These are phyloP conservation scores for Kernera saxatilis DNA, from an alignment of 345 rosid species.

Conservation along the genomic window DNA sequence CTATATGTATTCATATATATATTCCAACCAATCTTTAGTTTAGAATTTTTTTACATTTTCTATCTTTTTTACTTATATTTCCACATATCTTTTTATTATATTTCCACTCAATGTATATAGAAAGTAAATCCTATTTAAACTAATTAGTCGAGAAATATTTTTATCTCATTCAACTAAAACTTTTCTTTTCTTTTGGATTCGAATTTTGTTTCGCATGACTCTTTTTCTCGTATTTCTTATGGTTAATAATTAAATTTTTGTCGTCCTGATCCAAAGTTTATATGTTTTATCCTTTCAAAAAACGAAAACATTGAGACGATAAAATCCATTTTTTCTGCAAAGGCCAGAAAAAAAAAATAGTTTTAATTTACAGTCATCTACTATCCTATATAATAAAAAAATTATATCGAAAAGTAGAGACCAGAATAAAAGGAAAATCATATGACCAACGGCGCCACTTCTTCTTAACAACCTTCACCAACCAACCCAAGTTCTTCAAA, in stretches of 20 bases:
- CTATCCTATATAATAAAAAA: background rate
- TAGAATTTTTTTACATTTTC: background rate
- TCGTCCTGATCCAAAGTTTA: background rate
- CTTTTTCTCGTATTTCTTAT: background rate
- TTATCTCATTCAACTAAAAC: background rate
- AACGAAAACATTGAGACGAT: background rate
- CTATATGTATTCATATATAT: background rate
- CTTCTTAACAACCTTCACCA: conserved; percentile 34
- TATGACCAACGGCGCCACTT: conserved; percentile 22
- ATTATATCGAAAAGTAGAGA: background rate
- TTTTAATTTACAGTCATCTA: background rate
- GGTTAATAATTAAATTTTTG: background rate
- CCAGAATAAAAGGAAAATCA: background rate
- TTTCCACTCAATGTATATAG: background rate
- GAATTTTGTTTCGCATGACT: background rate
- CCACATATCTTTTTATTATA: background rate
- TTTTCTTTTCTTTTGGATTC: background rate
- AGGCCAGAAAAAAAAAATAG: background rate
- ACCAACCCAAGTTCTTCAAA: conserved; percentile 13
- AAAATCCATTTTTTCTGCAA: background rate
- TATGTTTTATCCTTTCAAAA: background rate
- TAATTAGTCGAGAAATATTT: background rate
- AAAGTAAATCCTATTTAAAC: background rate
- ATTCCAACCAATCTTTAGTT: background rate
- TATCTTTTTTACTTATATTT: background rate